Conservation (phyloP, 2,329 filamentous ascomycete species). For the Fusarium sp. region DNA sequence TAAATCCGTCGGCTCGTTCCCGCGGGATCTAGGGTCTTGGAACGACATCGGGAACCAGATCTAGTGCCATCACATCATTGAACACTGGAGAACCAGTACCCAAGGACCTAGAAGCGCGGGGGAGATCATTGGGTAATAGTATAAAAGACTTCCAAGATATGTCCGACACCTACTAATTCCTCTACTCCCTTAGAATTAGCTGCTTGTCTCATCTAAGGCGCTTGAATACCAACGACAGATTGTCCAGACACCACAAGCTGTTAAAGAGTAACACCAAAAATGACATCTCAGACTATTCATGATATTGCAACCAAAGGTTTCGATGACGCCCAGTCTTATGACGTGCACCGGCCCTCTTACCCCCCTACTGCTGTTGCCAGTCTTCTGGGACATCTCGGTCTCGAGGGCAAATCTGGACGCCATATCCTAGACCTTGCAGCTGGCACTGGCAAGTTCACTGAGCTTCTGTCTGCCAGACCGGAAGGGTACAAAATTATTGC, state of each 20-base stretch:
- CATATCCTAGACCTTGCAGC: constrained; percentile 71
- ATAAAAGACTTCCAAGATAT: constrained; percentile 28
- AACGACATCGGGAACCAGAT: constrained; percentile 17
- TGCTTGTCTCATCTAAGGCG: background rate
- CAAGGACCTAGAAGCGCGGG: constrained; percentile 17
- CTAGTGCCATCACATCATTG: constrained; percentile 26
- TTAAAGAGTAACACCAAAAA: constrained; percentile 5
- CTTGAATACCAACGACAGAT: background rate
- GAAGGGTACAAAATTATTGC: constrained; percentile 70
- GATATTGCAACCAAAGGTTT: constrained; percentile 66
- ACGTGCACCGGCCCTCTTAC: constrained; percentile 75
- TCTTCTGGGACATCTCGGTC: constrained; percentile 64
- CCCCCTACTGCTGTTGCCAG: constrained; percentile 64
- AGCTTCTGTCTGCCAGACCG: constrained; percentile 64
- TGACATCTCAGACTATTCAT: constrained; percentile 57
- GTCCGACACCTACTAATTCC: background rate
- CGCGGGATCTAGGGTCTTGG: constrained; percentile 7
- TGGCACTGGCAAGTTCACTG: constrained; percentile 77
- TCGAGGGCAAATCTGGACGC: constrained; percentile 57
- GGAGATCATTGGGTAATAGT: constrained; percentile 10
- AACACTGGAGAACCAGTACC: background rate
- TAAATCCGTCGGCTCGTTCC: constrained; percentile 36
- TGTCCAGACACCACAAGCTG: constrained; percentile 2
- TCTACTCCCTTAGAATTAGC: background rate
- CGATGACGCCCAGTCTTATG: constrained; percentile 70